Evolutionary conservation across 108 stramenopile genomes (phyloP), one percentile per base, ranked within the genome.

Genomic region (Cafeteria roenbergensis): DNA sequence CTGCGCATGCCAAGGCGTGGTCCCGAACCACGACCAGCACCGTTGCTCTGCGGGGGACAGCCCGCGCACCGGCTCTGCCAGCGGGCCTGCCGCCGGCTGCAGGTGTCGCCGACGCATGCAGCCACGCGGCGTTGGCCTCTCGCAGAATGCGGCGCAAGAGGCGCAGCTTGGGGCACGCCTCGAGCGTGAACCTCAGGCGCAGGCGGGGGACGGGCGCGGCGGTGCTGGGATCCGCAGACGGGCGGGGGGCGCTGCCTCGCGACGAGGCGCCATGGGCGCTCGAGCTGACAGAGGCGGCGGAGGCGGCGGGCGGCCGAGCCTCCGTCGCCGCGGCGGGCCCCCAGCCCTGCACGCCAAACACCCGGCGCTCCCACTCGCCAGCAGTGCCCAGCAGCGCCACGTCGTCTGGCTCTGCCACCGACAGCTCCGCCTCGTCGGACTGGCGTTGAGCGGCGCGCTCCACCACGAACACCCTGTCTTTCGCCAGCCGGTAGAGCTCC

Each of bases 81-180:
- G n/a, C n/a, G n/a, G n/a, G n/a, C n/a, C n/a, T n/a, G n/a, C n/a
- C n/a, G n/a, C n/a, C n/a, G n/a, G n/a, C n/a, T n/a, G n/a, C n/a
- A n/a, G n/a, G n/a, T n/a, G n/a, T n/a, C n/a, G n/a, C 64, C 56
- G 21, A 28, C 55, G 67, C 73, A 32, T 69, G 48, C 42, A 63
- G 33, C 73, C 73, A 65, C 68, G 77, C 64, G 54, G 74, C 78
- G 32, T 78, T 66, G 57, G 93, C 88, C 77, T 95, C 94, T 4
- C 69, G 67, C 65, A 98, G 67, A 21, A 98, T 79, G 37, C 87
- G 80, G 28, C 68, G 69, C 59, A 94, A 66, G 12, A 93, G 72
- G 14, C 67, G 75, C 85, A 92, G 94, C 72, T 98, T 98, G 26
- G 93, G 89, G 72, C 87, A 90, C 66, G 87, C 87, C 74, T 96